Percentiles rank a stretch among this genome's conserved stretches.
phyloP scores from a whole-genome alignment of 2,329 filamentous ascomycete genomes.

The Colletotrichum sansevieriae region DNA sequence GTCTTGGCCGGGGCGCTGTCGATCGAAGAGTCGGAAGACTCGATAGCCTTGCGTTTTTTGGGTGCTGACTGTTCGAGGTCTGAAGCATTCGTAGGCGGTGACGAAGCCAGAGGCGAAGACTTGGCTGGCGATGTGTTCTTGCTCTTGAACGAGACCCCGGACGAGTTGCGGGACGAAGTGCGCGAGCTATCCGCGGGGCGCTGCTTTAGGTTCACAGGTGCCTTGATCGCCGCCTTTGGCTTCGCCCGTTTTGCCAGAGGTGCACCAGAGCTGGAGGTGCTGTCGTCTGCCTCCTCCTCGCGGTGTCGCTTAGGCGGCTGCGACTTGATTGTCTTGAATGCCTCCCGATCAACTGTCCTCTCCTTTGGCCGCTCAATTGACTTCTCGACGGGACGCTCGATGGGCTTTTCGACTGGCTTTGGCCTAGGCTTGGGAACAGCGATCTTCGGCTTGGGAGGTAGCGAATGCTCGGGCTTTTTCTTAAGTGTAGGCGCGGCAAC shows the following conservation, averaged over 20 bases:
- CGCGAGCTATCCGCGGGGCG: constrained; percentile 64
- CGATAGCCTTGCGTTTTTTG: constrained; percentile 61
- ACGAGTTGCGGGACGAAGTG: constrained; percentile 58
- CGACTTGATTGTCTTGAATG: constrained; percentile 49
- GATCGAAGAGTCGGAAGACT: constrained; percentile 39
- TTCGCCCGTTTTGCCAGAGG: constrained; percentile 71
- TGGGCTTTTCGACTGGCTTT: constrained; percentile 44
- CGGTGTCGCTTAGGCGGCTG: constrained; percentile 63
- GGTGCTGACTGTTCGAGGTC: constrained; percentile 65
- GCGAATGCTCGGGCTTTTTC: constrained; percentile 47
- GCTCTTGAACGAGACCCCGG: constrained; percentile 56
- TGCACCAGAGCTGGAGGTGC: constrained; percentile 71
- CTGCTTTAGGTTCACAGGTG: constrained; percentile 52
- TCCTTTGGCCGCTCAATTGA: constrained; percentile 46
- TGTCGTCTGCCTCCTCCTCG: constrained; percentile 63
- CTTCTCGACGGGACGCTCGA: constrained; percentile 38
- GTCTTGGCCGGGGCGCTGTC: constrained; percentile 41
- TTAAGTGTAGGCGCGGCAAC: constrained; percentile 44
- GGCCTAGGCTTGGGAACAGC: constrained; percentile 51
- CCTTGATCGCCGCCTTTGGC: constrained; percentile 58
- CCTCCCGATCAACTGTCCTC: constrained; percentile 46
- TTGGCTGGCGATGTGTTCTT: constrained; percentile 69
- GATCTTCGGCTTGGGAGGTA: constrained; percentile 49
- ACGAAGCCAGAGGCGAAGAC: constrained; percentile 75
- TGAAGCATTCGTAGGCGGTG: constrained; percentile 74